A percentile compares a stretch with the other conserved stretches of the same genome.
Conservation (phyloP, 495 filamentous ascomycete genomes). For the Clavariopsis aquatica region DNA sequence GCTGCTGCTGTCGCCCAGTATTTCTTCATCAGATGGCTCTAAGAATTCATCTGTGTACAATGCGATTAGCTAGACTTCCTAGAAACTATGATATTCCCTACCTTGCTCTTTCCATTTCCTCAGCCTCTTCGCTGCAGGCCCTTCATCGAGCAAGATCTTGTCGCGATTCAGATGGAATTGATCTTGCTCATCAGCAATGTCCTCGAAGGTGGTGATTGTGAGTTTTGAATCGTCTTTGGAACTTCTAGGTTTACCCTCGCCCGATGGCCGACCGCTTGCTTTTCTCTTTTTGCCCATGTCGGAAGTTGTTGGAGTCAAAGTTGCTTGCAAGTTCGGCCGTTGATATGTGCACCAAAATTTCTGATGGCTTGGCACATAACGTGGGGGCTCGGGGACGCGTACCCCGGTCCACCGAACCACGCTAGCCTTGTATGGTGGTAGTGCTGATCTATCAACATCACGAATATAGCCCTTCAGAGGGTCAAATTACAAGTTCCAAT, state of each 20-base stretch:
- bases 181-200: slow-evolving; percentile 89
- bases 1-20: slow-evolving; percentile 60
- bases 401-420: background rate
- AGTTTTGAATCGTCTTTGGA: slow-evolving; percentile 51
- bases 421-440: background rate
- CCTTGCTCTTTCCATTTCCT: slow-evolving; percentile 66
- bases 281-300: slow-evolving; percentile 83
- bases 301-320: background rate
- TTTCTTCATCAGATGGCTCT: slow-evolving; percentile 84
- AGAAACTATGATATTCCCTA: slow-evolving; percentile 37
- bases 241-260: slow-evolving; percentile 50
- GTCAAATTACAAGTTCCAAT: too few relatives aligned
- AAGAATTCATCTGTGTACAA: slow-evolving; percentile 55
- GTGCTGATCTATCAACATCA: background rate
- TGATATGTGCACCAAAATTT: background rate
- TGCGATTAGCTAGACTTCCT: slow-evolving; percentile 9
- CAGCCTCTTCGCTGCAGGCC: slow-evolving; percentile 72
- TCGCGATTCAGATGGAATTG: slow-evolving; percentile 84
- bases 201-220: slow-evolving; percentile 68
- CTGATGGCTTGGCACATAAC: background rate
- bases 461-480: background rate
- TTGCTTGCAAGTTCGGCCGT: background rate
- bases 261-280: slow-evolving; percentile 50
- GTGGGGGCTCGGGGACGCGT: slow-evolving; percentile 15
- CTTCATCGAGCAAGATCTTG: slow-evolving; percentile 80